Evolutionary conservation across 495 filamentous ascomycete genomes (phyloP).

Genomic region (Peziza echinospora): DNA sequence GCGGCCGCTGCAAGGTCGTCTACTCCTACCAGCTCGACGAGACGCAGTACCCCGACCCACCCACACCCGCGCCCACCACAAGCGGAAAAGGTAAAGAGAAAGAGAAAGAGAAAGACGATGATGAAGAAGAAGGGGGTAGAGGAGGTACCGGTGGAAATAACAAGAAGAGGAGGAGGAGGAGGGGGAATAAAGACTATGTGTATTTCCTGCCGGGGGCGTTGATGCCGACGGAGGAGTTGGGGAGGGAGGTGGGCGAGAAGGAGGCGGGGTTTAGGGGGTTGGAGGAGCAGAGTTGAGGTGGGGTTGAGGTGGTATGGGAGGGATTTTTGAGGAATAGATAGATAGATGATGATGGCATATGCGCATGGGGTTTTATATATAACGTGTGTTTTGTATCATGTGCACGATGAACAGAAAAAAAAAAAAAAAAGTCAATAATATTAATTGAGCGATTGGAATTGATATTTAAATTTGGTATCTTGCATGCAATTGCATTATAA

Average conservation of each 20-base stretch:
- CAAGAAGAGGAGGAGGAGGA: conserved; percentile 7
- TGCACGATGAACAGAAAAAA: too few relatives aligned
- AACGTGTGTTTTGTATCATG: too few relatives aligned
- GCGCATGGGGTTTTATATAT: too few relatives aligned
- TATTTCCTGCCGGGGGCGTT: conserved; percentile 39
- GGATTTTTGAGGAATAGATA: too few relatives aligned
- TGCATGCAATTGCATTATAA: too few relatives aligned
- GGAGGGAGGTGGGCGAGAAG: conserved; percentile 9
- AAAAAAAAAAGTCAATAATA: too few relatives aligned
- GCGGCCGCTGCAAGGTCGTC: conserved; percentile 40
- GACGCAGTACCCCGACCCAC: conserved; percentile 16
- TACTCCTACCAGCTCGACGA: conserved; percentile 39
- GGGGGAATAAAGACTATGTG: conserved; percentile 26
- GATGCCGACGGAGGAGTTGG: conserved; percentile 28
- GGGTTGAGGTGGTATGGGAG: too few relatives aligned
- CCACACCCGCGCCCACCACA: background rate
- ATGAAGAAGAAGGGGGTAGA: conserved; percentile 13
- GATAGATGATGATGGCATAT: too few relatives aligned
- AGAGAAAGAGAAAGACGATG: conserved; percentile 11
- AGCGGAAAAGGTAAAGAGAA: conserved; percentile 12
- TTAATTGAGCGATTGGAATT: too few relatives aligned
- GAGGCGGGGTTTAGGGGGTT: background rate
- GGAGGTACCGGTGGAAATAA: too few relatives aligned
- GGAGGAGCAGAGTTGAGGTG: too few relatives aligned
- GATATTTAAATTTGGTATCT: too few relatives aligned